Evolutionary conservation across 169 alveolate species (phyloP).

Genomic region (Plasmodium gallinaceum): DNA sequence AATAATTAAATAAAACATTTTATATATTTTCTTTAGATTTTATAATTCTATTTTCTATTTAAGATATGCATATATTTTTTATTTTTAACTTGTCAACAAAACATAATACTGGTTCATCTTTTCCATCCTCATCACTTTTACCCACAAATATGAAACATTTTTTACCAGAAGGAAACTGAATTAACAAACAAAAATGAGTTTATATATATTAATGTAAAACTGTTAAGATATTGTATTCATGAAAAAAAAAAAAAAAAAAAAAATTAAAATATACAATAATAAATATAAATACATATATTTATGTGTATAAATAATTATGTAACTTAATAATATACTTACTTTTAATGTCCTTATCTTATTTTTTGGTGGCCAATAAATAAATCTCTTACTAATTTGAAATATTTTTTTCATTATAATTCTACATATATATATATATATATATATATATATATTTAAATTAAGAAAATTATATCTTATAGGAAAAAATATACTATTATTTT

Average conservation of each 20-base stretch:
- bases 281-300: conserved; percentile 8
- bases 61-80: background rate
- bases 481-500: background rate
- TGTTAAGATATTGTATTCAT: background rate
- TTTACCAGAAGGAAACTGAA: conserved; percentile 87
- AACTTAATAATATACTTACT: conserved; percentile 20
- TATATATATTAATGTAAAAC: background rate
- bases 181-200: background rate
- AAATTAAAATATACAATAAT: background rate
- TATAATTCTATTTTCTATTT: background rate
- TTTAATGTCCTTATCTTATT: conserved; percentile 73
- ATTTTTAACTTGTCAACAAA: conserved; percentile 83
- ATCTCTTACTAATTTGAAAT: conserved; percentile 69
- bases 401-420: conserved; percentile 26
- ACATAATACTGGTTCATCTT: conserved; percentile 86
- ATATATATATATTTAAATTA: background rate
- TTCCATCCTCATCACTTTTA: conserved; percentile 88
- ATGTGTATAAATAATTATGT: background rate
- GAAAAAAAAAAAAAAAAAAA: background rate
- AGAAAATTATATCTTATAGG: background rate
- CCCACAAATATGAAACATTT: conserved; percentile 84
- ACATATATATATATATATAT: background rate
- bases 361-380: conserved; percentile 86
- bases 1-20: background rate
- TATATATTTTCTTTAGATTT: background rate